A percentile compares a stretch with the other conserved stretches of the same genome.
These are phyloP conservation scores for Vararia minispora DNA, from an alignment of 768 basidiomycete species.

Conservation along the genomic window DNA sequence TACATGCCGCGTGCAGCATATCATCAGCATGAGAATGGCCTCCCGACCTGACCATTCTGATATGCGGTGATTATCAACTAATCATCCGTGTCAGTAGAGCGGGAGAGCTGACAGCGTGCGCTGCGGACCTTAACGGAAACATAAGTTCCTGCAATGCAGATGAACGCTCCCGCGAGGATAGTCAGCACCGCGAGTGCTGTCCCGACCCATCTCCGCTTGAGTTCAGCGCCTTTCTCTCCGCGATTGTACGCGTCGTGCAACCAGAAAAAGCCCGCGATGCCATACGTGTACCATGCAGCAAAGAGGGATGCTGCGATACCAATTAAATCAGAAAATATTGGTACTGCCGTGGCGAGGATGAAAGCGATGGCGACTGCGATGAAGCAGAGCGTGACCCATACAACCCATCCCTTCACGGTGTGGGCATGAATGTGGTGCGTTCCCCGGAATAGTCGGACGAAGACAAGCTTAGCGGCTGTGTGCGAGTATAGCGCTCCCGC, in stretches of 20 bases:
- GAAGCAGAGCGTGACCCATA: slow-evolving; percentile 35
- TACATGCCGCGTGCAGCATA: too few relatives aligned
- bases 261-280: slow-evolving; percentile 44
- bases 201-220: slow-evolving; percentile 24
- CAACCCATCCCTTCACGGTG: slow-evolving; percentile 36
- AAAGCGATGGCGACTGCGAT: slow-evolving; percentile 29
- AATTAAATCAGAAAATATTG: slow-evolving; percentile 44
- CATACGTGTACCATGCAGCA: slow-evolving; percentile 50
- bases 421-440: slow-evolving; percentile 38
- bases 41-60: too few relatives aligned
- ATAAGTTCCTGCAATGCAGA: slow-evolving; percentile 42
- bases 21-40: too few relatives aligned
- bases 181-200: slow-evolving; percentile 30
- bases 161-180: slow-evolving; percentile 36
- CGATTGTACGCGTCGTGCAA: slow-evolving; percentile 35
- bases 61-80: too few relatives aligned
- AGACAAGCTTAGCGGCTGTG: slow-evolving; percentile 42
- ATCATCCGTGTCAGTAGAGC: too few relatives aligned
- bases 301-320: slow-evolving; percentile 43
- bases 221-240: slow-evolving; percentile 24
- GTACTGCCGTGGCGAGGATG: slow-evolving; percentile 37
- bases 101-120: too few relatives aligned
- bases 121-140: slow-evolving; percentile 43
- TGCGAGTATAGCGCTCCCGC: slow-evolving; percentile 37
- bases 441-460: slow-evolving; percentile 39